Percentiles rank a stretch among this genome's conserved stretches.
These are phyloP conservation scores for Gynandropsis gynandra DNA, from an alignment of 345 rosid species.

Conservation along the genomic window DNA sequence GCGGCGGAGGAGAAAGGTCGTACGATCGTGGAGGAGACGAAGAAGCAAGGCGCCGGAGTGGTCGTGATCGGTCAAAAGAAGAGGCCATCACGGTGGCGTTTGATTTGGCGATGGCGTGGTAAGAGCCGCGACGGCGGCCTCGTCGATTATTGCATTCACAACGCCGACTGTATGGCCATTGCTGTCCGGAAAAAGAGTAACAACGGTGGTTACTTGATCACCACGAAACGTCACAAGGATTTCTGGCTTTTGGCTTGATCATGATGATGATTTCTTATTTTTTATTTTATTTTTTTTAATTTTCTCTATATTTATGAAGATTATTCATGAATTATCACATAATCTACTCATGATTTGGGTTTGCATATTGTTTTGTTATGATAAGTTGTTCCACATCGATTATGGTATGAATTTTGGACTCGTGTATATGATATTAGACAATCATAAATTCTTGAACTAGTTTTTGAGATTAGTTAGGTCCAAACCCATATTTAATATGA, in stretches of 20 bases:
- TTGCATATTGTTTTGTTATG: too few relatives aligned
- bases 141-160: constrained; percentile 87
- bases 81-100: constrained; percentile 66
- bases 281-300: too few relatives aligned
- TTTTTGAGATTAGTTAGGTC: too few relatives aligned
- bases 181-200: constrained; percentile 88
- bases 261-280: not conserved
- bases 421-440: too few relatives aligned
- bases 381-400: too few relatives aligned
- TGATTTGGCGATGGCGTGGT: constrained; percentile 69
- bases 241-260: constrained; percentile 90
- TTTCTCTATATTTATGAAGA: too few relatives aligned
- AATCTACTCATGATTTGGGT: too few relatives aligned
- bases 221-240: constrained; percentile 93
- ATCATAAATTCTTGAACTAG: too few relatives aligned
- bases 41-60: constrained; percentile 55
- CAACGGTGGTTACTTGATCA: constrained; percentile 91
- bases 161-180: constrained; percentile 85
- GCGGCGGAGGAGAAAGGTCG: constrained; percentile 86
- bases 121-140: constrained; percentile 31
- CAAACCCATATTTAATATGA: too few relatives aligned
- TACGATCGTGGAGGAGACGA: constrained; percentile 78
- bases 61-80: constrained; percentile 78
- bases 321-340: too few relatives aligned
- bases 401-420: too few relatives aligned